Percentiles rank a stretch among this genome's conserved stretches.
These are phyloP conservation scores for Botrytis porri DNA, from an alignment of 2,329 filamentous ascomycete species.

Conservation along the genomic window DNA sequence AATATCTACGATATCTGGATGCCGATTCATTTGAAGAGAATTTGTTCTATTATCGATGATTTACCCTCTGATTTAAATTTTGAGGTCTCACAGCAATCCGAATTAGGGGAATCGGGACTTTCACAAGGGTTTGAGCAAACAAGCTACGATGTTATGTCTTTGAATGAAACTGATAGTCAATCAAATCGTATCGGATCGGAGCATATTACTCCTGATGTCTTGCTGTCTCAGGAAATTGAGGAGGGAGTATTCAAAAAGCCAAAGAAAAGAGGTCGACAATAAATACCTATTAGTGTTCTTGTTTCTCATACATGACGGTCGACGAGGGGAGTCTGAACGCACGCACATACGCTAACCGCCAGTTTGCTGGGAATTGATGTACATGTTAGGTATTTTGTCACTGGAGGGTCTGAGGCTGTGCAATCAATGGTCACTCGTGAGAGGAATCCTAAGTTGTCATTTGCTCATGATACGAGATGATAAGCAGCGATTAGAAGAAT, in stretches of 20 bases:
- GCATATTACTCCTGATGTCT: not conserved
- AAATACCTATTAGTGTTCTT: too few species aligned
- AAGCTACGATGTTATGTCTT: not conserved
- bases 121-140: not conserved
- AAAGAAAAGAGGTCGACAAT: not conserved
- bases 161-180: not conserved
- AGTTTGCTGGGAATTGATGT: too few species aligned
- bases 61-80: not conserved
- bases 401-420: too few species aligned
- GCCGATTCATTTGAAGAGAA: conserved; percentile 35
- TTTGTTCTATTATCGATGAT: conserved; percentile 24
- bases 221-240: not conserved
- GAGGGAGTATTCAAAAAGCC: not conserved
- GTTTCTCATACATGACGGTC: too few species aligned
- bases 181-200: not conserved
- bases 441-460: too few species aligned
- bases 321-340: too few species aligned
- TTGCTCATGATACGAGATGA: too few species aligned
- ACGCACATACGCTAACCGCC: too few species aligned
- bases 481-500: too few species aligned
- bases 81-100: not conserved
- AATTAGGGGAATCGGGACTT: not conserved
- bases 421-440: too few species aligned
- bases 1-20: conserved; percentile 38
- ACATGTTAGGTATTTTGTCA: too few species aligned